These are phyloP conservation scores for Zygnema cylindricum DNA, from an alignment of 139 green algal species.

Conservation along the genomic window DNA sequence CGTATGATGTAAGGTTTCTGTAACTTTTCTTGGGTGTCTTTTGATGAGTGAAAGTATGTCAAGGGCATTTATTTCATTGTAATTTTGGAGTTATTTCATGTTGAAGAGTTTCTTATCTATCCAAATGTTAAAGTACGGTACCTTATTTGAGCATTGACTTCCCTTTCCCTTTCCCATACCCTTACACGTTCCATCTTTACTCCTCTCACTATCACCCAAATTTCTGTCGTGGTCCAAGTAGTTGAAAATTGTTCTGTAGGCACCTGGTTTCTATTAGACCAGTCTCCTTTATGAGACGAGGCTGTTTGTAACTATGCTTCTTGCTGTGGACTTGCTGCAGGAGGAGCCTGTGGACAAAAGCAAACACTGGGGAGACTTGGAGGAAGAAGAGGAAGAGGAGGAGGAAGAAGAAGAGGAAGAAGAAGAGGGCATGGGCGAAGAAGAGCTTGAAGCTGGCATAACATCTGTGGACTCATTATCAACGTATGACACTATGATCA, in stretches of 20 bases:
- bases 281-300: slow-evolving; percentile 4
- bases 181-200: too few species aligned
- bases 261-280: not conserved
- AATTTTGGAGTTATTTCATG: too few species aligned
- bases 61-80: too few species aligned
- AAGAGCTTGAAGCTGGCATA: slow-evolving; percentile 73
- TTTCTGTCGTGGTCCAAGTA: not conserved
- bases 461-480: slow-evolving; percentile 67
- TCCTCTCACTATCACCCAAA: too few species aligned
- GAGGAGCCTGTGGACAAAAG: slow-evolving; percentile 76
- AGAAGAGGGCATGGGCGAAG: slow-evolving; percentile 66
- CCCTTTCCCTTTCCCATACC: too few species aligned
- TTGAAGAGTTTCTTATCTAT: too few species aligned
- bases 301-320: not conserved
- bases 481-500: too few species aligned
- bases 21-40: slow-evolving; percentile 18
- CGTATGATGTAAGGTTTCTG: slow-evolving; percentile 58
- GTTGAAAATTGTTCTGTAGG: not conserved
- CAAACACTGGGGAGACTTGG: slow-evolving; percentile 80
- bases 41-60: slow-evolving; percentile 4
- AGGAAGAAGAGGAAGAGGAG: slow-evolving; percentile 71
- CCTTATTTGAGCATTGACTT: too few species aligned
- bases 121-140: too few species aligned
- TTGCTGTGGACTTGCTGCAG: slow-evolving; percentile 31
- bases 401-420: slow-evolving; percentile 70